These are phyloP conservation scores for Scedosporium aurantiacum DNA, from an alignment of 2,329 filamentous ascomycete species.

Conservation along the genomic window DNA sequence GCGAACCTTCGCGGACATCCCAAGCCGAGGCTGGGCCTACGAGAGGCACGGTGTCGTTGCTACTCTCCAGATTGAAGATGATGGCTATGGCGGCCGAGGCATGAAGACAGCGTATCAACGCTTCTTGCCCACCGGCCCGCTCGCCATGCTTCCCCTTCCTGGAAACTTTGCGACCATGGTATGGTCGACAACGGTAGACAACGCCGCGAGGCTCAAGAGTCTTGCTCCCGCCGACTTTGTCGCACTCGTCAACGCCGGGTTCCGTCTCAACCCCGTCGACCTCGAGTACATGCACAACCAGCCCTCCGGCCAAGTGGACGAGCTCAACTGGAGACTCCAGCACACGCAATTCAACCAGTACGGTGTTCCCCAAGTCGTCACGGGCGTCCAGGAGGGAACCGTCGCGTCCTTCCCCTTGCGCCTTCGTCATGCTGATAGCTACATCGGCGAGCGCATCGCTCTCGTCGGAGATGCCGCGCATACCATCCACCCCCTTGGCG, in stretches of 20 bases:
- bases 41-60: conserved; percentile 82
- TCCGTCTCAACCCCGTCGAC: conserved; percentile 70
- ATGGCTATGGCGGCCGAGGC: conserved; percentile 40
- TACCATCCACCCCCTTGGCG: conserved; percentile 86
- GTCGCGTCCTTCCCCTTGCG: conserved; percentile 85
- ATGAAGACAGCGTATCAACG: conserved; percentile 82
- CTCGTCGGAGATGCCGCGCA: conserved; percentile 92
- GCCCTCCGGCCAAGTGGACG: conserved; percentile 50
- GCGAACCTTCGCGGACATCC: conserved; percentile 75
- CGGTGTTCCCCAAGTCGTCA: conserved; percentile 53
- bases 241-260: conserved; percentile 86
- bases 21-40: conserved; percentile 88
- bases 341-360: conserved; percentile 49
- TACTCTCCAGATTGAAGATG: conserved; percentile 61
- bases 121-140: conserved; percentile 83
- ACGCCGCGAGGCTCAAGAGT: conserved; percentile 68
- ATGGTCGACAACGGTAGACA: conserved; percentile 81
- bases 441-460: conserved; percentile 80
- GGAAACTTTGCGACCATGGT: conserved; percentile 76
- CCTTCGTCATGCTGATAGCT: conserved; percentile 87
- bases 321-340: conserved; percentile 71
- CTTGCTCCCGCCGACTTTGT: conserved; percentile 63
- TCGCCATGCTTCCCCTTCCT: conserved; percentile 84
- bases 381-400: conserved; percentile 64
- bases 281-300: conserved; percentile 70